Evolutionary conservation across 202 grass and related monocot species (phyloP).

Genomic region (Hordeum pubiflorum): DNA sequence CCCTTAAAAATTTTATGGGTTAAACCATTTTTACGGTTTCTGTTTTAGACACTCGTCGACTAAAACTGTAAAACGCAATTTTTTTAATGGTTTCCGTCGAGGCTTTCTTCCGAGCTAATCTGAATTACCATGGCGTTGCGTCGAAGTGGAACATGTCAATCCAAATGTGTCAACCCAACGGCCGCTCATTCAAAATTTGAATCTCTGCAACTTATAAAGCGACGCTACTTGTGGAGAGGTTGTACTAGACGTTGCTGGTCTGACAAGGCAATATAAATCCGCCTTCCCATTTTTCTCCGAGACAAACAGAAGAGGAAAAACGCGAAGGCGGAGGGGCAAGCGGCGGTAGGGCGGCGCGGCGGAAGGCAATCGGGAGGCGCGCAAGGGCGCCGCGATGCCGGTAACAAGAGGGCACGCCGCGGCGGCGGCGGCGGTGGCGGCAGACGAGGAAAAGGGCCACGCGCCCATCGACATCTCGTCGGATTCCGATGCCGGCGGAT

Average conservation of each 20-base stretch:
- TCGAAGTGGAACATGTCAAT: background rate
- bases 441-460: background rate
- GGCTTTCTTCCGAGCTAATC: no score
- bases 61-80: no score
- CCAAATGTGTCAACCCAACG: background rate
- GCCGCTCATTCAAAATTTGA: background rate
- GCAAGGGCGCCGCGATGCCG: slow-evolving; percentile 16
- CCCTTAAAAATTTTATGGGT: no score
- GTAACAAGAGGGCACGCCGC: slow-evolving; percentile 25
- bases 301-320: background rate
- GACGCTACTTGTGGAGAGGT: background rate
- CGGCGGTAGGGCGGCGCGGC: background rate
- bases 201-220: background rate
- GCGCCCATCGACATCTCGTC: slow-evolving; percentile 48
- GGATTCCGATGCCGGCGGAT: slow-evolving; percentile 26
- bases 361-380: background rate
- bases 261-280: background rate
- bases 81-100: no score
- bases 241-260: background rate
- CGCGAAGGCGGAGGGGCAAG: background rate
- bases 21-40: no score
- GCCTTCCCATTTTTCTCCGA: background rate
- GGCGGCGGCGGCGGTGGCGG: background rate
- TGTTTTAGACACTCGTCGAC: no score
- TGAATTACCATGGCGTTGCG: no score